These are phyloP conservation scores for Chlorella sp. DNA, from an alignment of 139 green algal genomes.

Conservation along the genomic window DNA sequence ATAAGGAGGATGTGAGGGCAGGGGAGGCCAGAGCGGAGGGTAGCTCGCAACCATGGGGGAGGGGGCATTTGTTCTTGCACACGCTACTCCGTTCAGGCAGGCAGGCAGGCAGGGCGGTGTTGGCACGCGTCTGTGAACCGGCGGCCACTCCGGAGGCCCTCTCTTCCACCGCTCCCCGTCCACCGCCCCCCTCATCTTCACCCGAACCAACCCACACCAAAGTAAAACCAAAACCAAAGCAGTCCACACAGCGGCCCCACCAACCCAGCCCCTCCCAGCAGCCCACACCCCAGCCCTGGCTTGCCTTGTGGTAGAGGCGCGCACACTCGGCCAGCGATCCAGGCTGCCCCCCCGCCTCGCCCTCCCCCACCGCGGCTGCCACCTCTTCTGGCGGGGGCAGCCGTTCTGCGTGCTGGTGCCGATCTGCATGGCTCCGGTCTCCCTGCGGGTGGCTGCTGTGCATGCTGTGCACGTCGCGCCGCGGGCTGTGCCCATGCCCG, in stretches of 20 bases:
- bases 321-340: constrained; percentile 30
- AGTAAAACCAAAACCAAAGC: neutral
- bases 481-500: neutral
- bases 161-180: neutral
- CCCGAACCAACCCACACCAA: no score
- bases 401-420: neutral
- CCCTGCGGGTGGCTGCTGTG: neutral
- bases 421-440: neutral
- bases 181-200: no score
- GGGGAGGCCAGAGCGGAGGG: neutral
- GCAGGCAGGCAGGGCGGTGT: neutral
- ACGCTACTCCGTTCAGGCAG: neutral
- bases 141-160: neutral
- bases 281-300: neutral
- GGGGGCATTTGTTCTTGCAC: no score
- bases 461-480: neutral
- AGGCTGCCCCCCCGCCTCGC: neutral
- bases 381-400: constrained; percentile 8
- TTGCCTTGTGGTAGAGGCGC: constrained; percentile 23
- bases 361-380: neutral
- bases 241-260: neutral
- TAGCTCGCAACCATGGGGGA: no score
- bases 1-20: no score
- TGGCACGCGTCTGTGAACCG: neutral
- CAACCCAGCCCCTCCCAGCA: no score